These are phyloP conservation scores for Tylopilus sp. DNA, from an alignment of 1,284 basidiomycete species.

Conservation along the genomic window DNA sequence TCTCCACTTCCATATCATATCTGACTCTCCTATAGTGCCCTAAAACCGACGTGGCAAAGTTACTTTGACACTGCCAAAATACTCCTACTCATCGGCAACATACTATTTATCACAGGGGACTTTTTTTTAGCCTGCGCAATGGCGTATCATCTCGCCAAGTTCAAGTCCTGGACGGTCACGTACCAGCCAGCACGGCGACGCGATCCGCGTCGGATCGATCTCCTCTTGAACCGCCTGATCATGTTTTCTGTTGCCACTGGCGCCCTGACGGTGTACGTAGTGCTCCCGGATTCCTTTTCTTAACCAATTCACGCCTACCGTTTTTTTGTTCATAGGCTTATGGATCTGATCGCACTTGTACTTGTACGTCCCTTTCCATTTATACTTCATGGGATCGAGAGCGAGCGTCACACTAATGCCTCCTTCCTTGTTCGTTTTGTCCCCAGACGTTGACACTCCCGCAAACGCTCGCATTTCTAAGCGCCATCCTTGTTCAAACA, in stretches of 20 bases:
- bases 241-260: constrained; percentile 40
- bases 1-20: not conserved
- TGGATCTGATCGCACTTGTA: constrained; percentile 44
- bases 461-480: constrained; percentile 28
- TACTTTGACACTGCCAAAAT: constrained; percentile 17
- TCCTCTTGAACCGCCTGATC: constrained; percentile 36
- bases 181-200: not conserved
- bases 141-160: constrained; percentile 39
- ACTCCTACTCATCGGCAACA: constrained; percentile 34
- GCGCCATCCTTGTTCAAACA: constrained; percentile 39
- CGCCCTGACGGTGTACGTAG: constrained; percentile 36
- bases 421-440: not conserved
- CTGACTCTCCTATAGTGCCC: constrained; percentile 15
- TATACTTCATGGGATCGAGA: no score
- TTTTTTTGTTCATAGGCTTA: constrained; percentile 21
- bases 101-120: constrained; percentile 39
- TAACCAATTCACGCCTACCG: not conserved
- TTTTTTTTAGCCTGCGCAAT: constrained; percentile 32
- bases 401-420: not conserved
- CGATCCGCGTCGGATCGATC: constrained; percentile 29
- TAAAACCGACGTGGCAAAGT: constrained; percentile 22
- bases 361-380: constrained; percentile 26
- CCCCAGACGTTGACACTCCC: constrained; percentile 31
- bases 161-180: constrained; percentile 14
- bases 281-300: not conserved